Conservation (phyloP, 73 alveolate genomes). For the Symbiodinium pilosum region DNA sequence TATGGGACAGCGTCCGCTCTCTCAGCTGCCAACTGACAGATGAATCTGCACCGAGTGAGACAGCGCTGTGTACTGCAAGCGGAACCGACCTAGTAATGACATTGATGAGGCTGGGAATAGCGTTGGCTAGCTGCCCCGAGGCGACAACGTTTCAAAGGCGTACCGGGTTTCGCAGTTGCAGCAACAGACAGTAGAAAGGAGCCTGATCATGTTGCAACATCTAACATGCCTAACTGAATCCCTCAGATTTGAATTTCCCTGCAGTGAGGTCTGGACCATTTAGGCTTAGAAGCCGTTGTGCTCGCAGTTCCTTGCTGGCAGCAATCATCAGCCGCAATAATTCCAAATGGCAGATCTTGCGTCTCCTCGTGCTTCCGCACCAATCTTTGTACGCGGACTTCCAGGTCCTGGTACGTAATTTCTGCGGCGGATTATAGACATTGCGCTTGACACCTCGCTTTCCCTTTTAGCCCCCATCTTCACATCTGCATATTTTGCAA, state of each 20-base stretch:
- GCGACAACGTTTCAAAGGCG: not conserved
- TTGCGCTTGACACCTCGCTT: too few relatives aligned
- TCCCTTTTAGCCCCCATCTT: too few relatives aligned
- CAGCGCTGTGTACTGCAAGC: conserved; percentile 75
- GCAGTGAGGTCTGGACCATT: conserved; percentile 13
- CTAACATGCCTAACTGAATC: too few relatives aligned
- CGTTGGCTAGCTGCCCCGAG: too few relatives aligned
- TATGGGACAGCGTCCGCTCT: not conserved
- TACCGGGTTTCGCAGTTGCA: not conserved
- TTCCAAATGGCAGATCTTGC: not conserved
- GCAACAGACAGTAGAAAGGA: conserved; percentile 49
- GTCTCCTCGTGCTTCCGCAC: conserved; percentile 92
- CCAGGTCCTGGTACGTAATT: conserved; percentile 30
- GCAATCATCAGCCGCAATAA: not conserved
- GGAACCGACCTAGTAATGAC: conserved; percentile 34
- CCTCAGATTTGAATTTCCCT: too few relatives aligned
- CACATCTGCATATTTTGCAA: too few relatives aligned
- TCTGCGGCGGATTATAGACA: not conserved
- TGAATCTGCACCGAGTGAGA: conserved; percentile 73
- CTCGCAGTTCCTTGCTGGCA: conserved; percentile 37
- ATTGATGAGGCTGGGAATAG: not conserved
- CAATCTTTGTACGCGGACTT: conserved; percentile 58
- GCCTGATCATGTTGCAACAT: not conserved
- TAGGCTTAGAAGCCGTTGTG: conserved; percentile 61
- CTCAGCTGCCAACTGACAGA: not conserved